Base-by-base conservation (phyloP, 192 early-diverging fungal species). In the Rhizoclosmatium globosum region DNA sequence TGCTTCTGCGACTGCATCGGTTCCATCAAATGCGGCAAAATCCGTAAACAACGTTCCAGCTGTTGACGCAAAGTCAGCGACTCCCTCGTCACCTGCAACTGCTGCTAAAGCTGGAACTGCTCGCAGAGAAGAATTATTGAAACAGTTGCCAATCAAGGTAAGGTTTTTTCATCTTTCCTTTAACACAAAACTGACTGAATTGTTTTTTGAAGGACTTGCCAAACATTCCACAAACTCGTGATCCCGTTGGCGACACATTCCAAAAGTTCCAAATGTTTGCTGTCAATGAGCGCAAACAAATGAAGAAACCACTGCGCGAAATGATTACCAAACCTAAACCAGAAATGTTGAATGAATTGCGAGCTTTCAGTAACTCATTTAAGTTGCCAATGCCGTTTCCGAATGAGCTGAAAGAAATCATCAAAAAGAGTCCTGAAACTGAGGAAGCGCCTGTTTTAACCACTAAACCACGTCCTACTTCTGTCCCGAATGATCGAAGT, bases 341-440 rank as follows among this genome's bases (percentile, higher is more conserved):
- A 50, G 90, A 84, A 19, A 89, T 92, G 41, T 78, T 96, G 62
- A 91, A 92, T 1, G 94, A 95, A 61, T 87, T 97, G 76, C 91
- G 90, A 73, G 90, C 91, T 50, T 97, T 96, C 79, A 92, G 94
- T 72, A 83, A 90, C 79, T 88, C 83, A 2, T 94, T 97, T 72
- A 93, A 88, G 47, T 17, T 76, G 57, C 68, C 62, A 7, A 79
- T 81, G 69, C 77, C 73, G 21, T 79, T 66, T 56, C 68, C 65
- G 15, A 11, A 68, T 21, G 59, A 62, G 15, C 58, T 72, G 53
- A 72, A 79, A 72, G 71, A 74, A 4, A 72, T 79, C n/a, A 62
- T 81, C 39, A 81, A 81, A 59, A 73, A 79, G 41, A 23, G 47
- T 50, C 56, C 79, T n/a, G 61, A 59, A 69, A 11, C 44, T 19